phyloP scores from a whole-genome alignment of 2,329 filamentous ascomycete species.

The Paecilomyces variotii region DNA sequence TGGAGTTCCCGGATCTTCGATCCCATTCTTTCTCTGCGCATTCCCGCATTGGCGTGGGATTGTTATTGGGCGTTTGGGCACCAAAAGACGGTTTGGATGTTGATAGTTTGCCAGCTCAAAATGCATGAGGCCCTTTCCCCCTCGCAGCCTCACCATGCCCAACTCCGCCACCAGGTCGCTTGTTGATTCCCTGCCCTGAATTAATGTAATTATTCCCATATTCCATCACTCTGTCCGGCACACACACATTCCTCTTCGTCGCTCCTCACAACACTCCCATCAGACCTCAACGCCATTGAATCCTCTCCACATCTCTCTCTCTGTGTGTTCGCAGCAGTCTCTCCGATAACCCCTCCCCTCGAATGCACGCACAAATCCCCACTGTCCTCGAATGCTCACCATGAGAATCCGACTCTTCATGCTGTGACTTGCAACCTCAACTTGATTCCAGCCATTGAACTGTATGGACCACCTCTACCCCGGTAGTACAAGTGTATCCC shows the following conservation, averaged over 20 bases:
- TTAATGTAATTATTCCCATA: neutral
- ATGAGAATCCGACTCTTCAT: neutral
- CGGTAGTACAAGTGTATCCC: neutral
- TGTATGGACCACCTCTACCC: neutral
- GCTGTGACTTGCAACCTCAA: neutral
- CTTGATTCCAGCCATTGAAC: neutral
- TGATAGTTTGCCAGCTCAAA: constrained; percentile 1
- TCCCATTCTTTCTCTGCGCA: neutral
- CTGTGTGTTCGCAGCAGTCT: neutral
- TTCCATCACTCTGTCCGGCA: neutral
- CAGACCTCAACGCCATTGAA: neutral
- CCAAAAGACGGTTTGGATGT: neutral
- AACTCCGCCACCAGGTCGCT: constrained; percentile 8
- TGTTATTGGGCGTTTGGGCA: neutral
- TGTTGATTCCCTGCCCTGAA: neutral
- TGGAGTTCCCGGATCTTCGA: neutral
- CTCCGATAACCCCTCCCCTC: neutral
- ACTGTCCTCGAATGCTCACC: neutral
- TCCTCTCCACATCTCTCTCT: neutral
- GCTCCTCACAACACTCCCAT: neutral
- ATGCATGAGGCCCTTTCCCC: neutral
- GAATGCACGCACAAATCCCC: neutral
- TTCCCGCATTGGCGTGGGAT: neutral
- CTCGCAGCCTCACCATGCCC: constrained; percentile 6
- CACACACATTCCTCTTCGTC: neutral